These are phyloP conservation scores for Arthrobotrys sphaeroides DNA, from an alignment of 2,329 filamentous ascomycete genomes.

Conservation along the genomic window DNA sequence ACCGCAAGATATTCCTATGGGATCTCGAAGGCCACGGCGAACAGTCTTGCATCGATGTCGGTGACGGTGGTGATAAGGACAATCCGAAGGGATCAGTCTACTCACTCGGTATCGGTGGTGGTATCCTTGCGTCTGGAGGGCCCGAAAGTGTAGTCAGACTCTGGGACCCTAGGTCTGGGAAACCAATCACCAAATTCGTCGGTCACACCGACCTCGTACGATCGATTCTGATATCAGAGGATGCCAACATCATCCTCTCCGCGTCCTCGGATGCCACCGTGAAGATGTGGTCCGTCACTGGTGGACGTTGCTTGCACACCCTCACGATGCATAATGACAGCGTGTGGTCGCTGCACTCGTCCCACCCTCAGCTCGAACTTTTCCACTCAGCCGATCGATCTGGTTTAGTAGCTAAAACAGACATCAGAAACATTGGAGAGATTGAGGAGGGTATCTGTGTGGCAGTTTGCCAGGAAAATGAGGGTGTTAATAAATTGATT, in stretches of 20 bases:
- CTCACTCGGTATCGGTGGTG: conserved; percentile 80
- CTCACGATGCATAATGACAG: conserved; percentile 99
- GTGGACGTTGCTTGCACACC: conserved; percentile 95
- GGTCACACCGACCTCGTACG: conserved; percentile 95
- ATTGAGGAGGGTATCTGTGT: conserved; percentile 80
- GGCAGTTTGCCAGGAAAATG: conserved; percentile 90
- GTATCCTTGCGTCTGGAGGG: conserved; percentile 87
- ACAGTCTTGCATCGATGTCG: conserved; percentile 83
- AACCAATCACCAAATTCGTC: conserved; percentile 93
- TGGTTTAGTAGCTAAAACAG: conserved; percentile 94
- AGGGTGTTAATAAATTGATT: conserved; percentile 76
- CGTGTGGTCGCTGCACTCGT: conserved; percentile 93
- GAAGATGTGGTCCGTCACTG: conserved; percentile 96
- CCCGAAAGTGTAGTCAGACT: conserved; percentile 92
- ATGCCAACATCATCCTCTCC: conserved; percentile 90
- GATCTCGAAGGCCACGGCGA: conserved; percentile 84
- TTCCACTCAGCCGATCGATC: conserved; percentile 96
- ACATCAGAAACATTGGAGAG: conserved; percentile 78
- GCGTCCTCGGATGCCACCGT: conserved; percentile 96
- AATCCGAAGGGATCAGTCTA: conserved; percentile 95
- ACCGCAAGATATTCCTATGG: conserved; percentile 92
- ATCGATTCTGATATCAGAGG: conserved; percentile 86
- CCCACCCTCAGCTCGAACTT: conserved; percentile 82
- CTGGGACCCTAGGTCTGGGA: conserved; percentile 89
- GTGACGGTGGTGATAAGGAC: conserved; percentile 75